phyloP scores from a whole-genome alignment of 2,329 filamentous ascomycete genomes.

The Claviceps pazoutovae region DNA sequence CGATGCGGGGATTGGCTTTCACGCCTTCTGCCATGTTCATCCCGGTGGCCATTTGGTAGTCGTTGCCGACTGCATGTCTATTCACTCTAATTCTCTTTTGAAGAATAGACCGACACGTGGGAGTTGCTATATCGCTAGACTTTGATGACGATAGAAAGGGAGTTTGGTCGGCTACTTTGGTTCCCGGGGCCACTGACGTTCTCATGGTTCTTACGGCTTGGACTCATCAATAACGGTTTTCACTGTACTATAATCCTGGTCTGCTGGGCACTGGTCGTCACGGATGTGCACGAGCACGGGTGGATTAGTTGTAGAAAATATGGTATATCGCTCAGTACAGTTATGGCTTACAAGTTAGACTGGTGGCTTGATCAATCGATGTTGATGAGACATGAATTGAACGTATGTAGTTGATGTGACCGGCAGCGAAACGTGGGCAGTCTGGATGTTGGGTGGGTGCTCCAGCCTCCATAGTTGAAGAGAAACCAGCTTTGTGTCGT shows the following conservation, averaged over 20 bases:
- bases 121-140: slow-evolving; percentile 25
- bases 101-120: slow-evolving; percentile 20
- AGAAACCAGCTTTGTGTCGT: too few species aligned
- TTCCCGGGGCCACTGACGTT: slow-evolving; percentile 14
- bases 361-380: slow-evolving; percentile 1
- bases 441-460: too few species aligned
- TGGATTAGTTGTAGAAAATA: slow-evolving; percentile 5
- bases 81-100: slow-evolving; percentile 1
- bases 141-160: slow-evolving; percentile 25
- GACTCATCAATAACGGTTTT: slow-evolving; percentile 21
- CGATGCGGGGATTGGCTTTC: slow-evolving; percentile 1
- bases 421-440: too few species aligned
- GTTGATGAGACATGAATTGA: too few species aligned
- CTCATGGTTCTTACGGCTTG: slow-evolving; percentile 14
- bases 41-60: slow-evolving; percentile 12
- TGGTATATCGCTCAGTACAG: neutral
- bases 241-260: slow-evolving; percentile 8
- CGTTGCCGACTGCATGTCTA: slow-evolving; percentile 16
- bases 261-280: slow-evolving; percentile 5
- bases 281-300: slow-evolving; percentile 6
- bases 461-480: too few species aligned
- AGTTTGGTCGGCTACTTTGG: slow-evolving; percentile 14
- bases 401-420: too few species aligned
- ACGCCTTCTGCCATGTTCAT: neutral
- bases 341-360: slow-evolving; percentile 1